These are phyloP conservation scores for Ascosphaera aggregata DNA, from an alignment of 2,329 filamentous ascomycete genomes.

Conservation along the genomic window DNA sequence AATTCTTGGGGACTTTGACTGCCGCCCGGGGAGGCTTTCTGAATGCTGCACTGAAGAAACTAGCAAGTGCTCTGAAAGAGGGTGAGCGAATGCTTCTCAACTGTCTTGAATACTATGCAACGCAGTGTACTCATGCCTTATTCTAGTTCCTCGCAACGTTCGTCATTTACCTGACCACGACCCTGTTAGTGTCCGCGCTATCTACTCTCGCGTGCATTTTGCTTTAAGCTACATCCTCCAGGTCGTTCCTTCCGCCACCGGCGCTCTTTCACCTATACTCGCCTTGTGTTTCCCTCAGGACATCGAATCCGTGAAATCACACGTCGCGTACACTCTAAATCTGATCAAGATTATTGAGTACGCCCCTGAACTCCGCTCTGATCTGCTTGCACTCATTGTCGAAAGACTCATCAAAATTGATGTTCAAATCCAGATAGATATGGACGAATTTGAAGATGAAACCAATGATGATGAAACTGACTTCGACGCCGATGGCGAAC, in stretches of 20 bases:
- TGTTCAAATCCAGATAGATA: conserved; percentile 78
- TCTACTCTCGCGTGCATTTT: conserved; percentile 52
- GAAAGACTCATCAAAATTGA: conserved; percentile 83
- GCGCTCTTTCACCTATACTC: conserved; percentile 44
- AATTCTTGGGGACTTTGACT: conserved; percentile 39
- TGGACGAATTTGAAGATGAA: conserved; percentile 84
- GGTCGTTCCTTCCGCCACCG: conserved; percentile 57
- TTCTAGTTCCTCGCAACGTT: conserved; percentile 27
- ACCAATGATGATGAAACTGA: conserved; percentile 49
- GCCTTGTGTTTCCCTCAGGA: conserved; percentile 49
- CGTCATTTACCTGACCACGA: conserved; percentile 30
- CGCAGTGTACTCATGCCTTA: conserved; percentile 2
- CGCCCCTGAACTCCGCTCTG: conserved; percentile 50
- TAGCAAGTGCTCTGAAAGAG: conserved; percentile 20
- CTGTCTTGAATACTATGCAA: not conserved
- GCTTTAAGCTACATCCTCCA: conserved; percentile 53
- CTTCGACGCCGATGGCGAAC: conserved; percentile 8
- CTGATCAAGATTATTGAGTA: conserved; percentile 57
- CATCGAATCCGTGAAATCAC: conserved; percentile 52
- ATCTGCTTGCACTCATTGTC: conserved; percentile 63
- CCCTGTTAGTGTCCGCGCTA: conserved; percentile 36
- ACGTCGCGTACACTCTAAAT: conserved; percentile 75
- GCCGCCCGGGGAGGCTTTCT: conserved; percentile 68
- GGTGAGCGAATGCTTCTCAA: not conserved
- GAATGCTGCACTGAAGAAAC: conserved; percentile 48